Evolutionary conservation across 495 filamentous ascomycete species (phyloP), one percentile per base, ranked within the genome.

Genomic region (Penicillium paradoxum): DNA sequence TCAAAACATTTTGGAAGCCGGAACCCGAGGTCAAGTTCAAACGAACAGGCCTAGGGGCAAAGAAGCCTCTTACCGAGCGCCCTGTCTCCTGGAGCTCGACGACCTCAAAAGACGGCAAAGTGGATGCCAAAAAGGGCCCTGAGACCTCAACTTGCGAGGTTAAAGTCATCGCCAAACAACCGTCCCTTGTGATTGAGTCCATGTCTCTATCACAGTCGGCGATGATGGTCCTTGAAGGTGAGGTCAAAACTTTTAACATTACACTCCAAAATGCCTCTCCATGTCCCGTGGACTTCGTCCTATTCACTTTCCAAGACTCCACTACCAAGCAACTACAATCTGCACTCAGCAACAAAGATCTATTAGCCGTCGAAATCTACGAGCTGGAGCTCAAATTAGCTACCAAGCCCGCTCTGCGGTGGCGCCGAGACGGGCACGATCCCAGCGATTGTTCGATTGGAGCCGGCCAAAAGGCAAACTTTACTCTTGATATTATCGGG

Each of bases 231-330:
- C 75, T 96, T 13, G 91, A 96, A 69, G 91, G 91, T 13, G 91
- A 97, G 67, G 78, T 79, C 14, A 83, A 82, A 56, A 73, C 73
- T 1, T 96, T 97, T 55, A 84, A 78, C 2, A 79, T 96, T 36
- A 93, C 89, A 0, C 71, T 97, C 30, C 79, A 85, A 52, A 96
- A 97, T 55, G 70, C 81, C 11, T 95, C 91, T 1, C 76, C 79
- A 6, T 85, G 83, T 5, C 77, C 88, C 22, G 87, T 86, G n/a
- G 89, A 95, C 66, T 81, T 96, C 43, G 66, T 96, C 8, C 75
- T 91, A 18, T 88, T 97, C 52, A 90, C 89, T 0, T 95, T 95
- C 69, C 84, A 88, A 51, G 90, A 97, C 69, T 96, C 91, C 0
- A 91, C 89, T 0, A 87, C 86, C 51, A 80, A 76, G 14, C 83